Evolutionary conservation across 768 basidiomycete species (phyloP).

Genomic region (Panaeolus cyanescens): DNA sequence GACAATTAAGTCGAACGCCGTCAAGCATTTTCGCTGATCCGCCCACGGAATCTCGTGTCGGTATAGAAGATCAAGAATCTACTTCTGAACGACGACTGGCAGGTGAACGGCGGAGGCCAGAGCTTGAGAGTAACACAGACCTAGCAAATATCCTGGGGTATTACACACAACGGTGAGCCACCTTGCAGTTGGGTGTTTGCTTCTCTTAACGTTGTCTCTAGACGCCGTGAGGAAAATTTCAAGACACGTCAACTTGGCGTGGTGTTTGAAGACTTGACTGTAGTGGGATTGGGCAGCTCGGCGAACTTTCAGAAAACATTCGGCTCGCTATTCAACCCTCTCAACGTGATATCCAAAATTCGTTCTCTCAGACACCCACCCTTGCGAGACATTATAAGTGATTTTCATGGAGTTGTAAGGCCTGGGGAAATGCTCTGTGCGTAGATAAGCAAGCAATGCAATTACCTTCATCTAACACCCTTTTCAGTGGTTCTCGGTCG

Average conservation of each 20-base stretch:
- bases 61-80: background rate
- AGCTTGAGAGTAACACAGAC: background rate
- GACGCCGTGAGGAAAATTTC: conserved; percentile 42
- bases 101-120: background rate
- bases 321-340: conserved; percentile 60
- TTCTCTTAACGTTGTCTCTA: background rate
- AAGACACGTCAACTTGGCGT: conserved; percentile 61
- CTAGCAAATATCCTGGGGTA: background rate
- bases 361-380: conserved; percentile 58
- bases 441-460: conserved; percentile 26
- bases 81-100: background rate
- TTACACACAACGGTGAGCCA: background rate
- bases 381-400: conserved; percentile 60
- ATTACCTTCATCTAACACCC: too few species aligned
- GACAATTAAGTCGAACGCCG: background rate
- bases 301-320: conserved; percentile 61
- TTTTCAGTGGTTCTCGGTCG: conserved; percentile 79
- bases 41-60: too few species aligned
- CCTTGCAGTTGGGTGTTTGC: too few species aligned
- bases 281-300: conserved; percentile 59
- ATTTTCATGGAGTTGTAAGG: conserved; percentile 64
- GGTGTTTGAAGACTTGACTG: conserved; percentile 56
- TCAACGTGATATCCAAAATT: conserved; percentile 42
- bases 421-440: conserved; percentile 79
- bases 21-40: background rate